Base-by-base conservation (phyloP, 176 grass and related monocot genomes). In the Aegilops sharonensis region DNA sequence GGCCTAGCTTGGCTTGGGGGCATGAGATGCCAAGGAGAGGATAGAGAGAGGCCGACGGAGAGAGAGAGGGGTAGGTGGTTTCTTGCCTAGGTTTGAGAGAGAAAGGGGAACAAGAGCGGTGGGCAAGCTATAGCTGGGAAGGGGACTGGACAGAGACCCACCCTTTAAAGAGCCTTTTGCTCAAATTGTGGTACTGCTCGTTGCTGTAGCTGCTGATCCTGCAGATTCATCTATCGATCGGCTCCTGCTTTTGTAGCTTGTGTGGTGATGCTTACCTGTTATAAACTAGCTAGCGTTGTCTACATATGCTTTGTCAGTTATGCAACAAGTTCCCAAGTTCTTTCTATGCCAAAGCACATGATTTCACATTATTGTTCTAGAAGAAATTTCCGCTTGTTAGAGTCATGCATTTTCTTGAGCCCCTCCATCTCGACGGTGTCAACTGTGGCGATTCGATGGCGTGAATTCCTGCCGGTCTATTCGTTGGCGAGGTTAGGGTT, bases 101-200 rank as follows among this genome's bases (percentile, higher is more conserved):
- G 42, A 78, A 82, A 62, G 32, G 43, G 56, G 23, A 78, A 56
- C 27, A n/a, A 54, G 42, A 64, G 64, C 39, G 84, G 79, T 86
- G 79, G 84, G 67, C 72, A 82, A 78, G 83, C 85, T 66, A 42
- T 50, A 60, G 80, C 45, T 79, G 59, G 54, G 72, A 77, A 29
- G 35, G 23, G 40, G 67, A 86, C 59, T 80, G 69, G 89, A 85
- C 89, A 91, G 39, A 75, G 39, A 75, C 72, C 72, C 72, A 52
- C 70, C 68, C 81, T 91, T 91, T 91, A 91, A 91, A 88, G 89
- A 91, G 78, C 90, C 86, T 91, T 91, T 91, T 85, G 86, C 90
- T 88, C 90, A 81, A 70, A 91, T 88, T 70, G 81, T 88, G 82
- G 85, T 85, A 81, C 85, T 69, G 77, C 86, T 23, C 64, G 54